Evolutionary conservation across 257 asterid genomes (phyloP), one percentile per base, ranked within the genome.

Genomic region (Nicotiana tomentosiformis): DNA sequence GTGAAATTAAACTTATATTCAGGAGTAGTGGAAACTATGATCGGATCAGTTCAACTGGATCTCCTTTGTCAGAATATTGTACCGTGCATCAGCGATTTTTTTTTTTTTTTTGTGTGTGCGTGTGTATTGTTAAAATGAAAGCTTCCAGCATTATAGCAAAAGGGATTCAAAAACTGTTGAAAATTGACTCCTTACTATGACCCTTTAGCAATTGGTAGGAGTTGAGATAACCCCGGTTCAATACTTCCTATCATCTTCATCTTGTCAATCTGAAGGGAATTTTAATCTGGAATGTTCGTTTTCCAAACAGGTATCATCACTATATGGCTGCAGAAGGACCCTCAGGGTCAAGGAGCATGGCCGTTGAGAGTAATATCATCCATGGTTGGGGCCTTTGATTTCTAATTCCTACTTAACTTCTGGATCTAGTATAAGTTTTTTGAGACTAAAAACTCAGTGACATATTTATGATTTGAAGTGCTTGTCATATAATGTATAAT

Each of bases 351-450:
- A 91, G 95, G 83, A 89, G 84, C 93, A 87, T 91, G 91, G 91
- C 84, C 5, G 66, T 87, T 58, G 97, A 92, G 82, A 88, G 77
- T 76, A 90, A 82, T 78, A 85, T 91, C 72, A 83, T 91, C 78
- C 94, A 91, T 56, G 96, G 96, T 0, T 94, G 96, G 98, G 87
- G 90, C 55, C 94, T 93, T 87, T 92, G 82, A 84, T 77, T 77
- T 35, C 39, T 81, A 51, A 7, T 76, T 51, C 64, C 29, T 18
- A 11, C 57, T 43, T 43, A 43, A 29, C 20, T 26, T 76, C 4
- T 49, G 5, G 80, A 76, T 72, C 46, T 15, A 51, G 43, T 64
- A 20, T 49, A 23, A 65, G 55, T 53, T 26, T 49, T 74, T 15
- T 16, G 58, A 15, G 46, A 76, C 61, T 76, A 26, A 26, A 49